A percentile compares a stretch with the other conserved stretches of the same genome.
Evolutionary conservation across 306 rosid species (phyloP).

Genomic region (Vicia faba): DNA sequence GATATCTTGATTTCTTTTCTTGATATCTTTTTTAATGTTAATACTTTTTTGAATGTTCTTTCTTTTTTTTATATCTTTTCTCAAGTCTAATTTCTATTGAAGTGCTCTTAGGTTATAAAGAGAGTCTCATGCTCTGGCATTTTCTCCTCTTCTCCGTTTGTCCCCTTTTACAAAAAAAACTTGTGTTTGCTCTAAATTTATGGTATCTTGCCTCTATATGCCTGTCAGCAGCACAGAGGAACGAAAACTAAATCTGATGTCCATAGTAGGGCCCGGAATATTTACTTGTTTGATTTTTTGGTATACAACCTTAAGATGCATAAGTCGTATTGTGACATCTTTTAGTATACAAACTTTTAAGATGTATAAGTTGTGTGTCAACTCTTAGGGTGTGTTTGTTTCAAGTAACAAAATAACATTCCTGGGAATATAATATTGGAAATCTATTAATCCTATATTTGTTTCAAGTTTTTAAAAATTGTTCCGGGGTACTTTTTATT

Average conservation of each 20-base stretch:
- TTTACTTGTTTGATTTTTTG: neutral
- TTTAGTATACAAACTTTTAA: neutral
- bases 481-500: too few species aligned
- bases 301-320: neutral
- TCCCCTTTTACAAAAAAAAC: neutral
- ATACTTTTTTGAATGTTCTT: neutral
- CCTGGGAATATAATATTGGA: too few species aligned
- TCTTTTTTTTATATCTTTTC: slow-evolving; percentile 10
- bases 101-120: neutral
- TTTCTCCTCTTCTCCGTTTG: neutral
- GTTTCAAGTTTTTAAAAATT: too few species aligned
- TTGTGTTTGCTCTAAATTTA: neutral
- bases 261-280: slow-evolving; percentile 2
- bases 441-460: too few species aligned
- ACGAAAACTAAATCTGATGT: neutral
- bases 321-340: neutral
- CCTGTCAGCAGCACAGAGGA: slow-evolving; percentile 8
- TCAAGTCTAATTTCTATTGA: slow-evolving; percentile 2
- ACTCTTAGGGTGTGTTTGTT: too few species aligned
- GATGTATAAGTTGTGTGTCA: neutral
- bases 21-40: neutral
- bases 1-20: neutral
- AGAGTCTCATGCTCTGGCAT: slow-evolving; percentile 7
- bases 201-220: neutral
- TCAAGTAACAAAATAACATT: too few species aligned